These are phyloP conservation scores for Kuraishia borneana DNA, from an alignment of 805 yeast species.

Conservation along the genomic window DNA sequence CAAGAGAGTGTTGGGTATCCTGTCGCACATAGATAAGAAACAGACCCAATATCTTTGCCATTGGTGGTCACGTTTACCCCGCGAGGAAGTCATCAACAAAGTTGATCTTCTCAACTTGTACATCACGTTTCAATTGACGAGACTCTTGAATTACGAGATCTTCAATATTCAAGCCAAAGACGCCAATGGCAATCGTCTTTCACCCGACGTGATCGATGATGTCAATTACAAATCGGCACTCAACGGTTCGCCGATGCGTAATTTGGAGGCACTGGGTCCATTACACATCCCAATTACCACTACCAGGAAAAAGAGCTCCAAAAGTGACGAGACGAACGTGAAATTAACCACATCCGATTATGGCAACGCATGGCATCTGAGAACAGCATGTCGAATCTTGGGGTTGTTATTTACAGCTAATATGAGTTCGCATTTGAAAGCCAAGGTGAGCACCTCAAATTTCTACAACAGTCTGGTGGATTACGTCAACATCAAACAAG, in stretches of 20 bases:
- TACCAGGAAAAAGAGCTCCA: conserved; percentile 6
- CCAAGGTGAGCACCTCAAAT: conserved; percentile 23
- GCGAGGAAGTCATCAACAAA: conserved; percentile 32
- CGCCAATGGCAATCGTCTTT: not conserved
- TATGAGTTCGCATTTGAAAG: conserved; percentile 15
- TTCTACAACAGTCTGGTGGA: conserved; percentile 81
- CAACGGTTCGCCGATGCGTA: not conserved
- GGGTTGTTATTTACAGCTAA: conserved; percentile 48
- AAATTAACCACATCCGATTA: conserved; percentile 48
- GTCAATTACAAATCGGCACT: conserved; percentile 13
- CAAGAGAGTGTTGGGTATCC: conserved; percentile 57
- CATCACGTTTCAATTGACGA: conserved; percentile 63
- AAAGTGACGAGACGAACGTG: conserved; percentile 9
- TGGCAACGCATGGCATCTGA: conserved; percentile 74
- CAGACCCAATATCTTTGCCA: conserved; percentile 33
- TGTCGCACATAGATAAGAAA: conserved; percentile 37
- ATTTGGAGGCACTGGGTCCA: not conserved
- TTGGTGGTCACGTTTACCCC: conserved; percentile 39
- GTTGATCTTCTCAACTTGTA: conserved; percentile 66
- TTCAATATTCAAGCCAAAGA: conserved; percentile 5
- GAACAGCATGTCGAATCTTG: conserved; percentile 51
- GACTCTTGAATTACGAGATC: conserved; percentile 28
- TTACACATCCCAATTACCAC: conserved; percentile 11
- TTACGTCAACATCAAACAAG: conserved; percentile 62
- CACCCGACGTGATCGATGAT: conserved; percentile 11